Evolutionary conservation across 2,329 filamentous ascomycete species (phyloP).

Genomic region (Apiospora arundinis): DNA sequence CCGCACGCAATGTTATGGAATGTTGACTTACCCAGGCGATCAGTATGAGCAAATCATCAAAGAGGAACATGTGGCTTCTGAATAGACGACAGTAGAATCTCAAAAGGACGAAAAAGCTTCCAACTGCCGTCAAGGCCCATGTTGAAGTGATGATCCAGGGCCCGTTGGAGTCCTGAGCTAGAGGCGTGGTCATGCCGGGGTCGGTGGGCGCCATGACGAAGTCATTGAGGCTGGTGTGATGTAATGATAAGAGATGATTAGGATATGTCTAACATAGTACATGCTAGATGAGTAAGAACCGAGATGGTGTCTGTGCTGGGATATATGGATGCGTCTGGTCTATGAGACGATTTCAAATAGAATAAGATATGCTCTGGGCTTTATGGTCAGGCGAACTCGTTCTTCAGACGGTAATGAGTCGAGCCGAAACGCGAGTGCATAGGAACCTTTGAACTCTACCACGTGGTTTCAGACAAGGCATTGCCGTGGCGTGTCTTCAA

Average conservation of each 20-base stretch:
- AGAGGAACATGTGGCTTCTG: not conserved
- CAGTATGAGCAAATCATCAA: not conserved
- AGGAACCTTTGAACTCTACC: not conserved
- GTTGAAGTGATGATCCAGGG: not conserved
- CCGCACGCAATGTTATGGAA: too few species aligned
- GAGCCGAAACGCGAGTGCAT: not conserved
- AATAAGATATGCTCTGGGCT: not conserved
- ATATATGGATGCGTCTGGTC: not conserved
- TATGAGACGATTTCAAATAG: not conserved
- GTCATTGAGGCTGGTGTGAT: not conserved
- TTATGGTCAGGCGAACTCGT: not conserved
- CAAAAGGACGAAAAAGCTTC: not conserved
- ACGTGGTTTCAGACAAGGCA: not conserved
- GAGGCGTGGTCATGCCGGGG: not conserved
- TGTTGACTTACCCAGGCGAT: not conserved
- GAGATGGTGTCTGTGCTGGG: not conserved
- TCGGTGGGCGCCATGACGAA: not conserved
- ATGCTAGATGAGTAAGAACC: not conserved
- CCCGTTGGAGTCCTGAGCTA: not conserved
- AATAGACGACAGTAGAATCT: constrained; percentile 4
- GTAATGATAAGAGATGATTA: not conserved
- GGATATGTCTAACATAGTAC: not conserved
- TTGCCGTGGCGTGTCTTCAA: not conserved
- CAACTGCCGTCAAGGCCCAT: not conserved
- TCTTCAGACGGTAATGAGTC: not conserved